Evolutionary conservation across 257 asterid genomes (phyloP), one percentile per base, ranked within the genome.

Genomic region (Lithospermum erythrorhizon): DNA sequence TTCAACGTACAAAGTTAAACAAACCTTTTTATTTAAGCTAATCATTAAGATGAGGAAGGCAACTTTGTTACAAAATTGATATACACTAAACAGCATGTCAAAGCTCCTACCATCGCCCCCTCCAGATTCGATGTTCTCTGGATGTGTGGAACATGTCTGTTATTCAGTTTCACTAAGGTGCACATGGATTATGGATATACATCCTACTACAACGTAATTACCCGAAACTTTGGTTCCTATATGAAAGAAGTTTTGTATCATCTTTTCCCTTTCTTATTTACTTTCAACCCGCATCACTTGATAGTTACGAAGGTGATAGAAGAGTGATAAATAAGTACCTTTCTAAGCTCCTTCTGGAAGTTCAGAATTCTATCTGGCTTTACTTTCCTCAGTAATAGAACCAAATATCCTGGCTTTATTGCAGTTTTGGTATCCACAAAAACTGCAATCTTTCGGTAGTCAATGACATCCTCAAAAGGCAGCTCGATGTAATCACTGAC

Each of bases 381-480:
- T 63, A 84, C 66, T 58, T 67, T 70, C 74, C 97, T 81, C 49
- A 93, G 87, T 77, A 82, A 63, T 57, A 86, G 80, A 52, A 83
- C 94, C 80, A 93, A 78, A 75, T 76, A 62, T 25, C 97, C 89
- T 64, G 90, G 90, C 68, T 69, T 79, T 61, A 83, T 76, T 21
- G 99, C 97, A 21, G 89, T 70, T 62, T 70, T 61, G 54, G 99
- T 48, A 70, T 86, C 91, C 19, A 89, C 86, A 59, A 93, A 93
- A 70, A 86, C 58, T 63, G 99, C 89, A 65, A 86, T 79, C 79
- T 84, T 89, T 76, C 84, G 83, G 60, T 89, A 93, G 88, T 93
- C 90, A 67, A 93, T 82, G 66, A 70, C 87, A 79, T 93, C 97
- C 70, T 93, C 99, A 54, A 89, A 93, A 20, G 99, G 99, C 82